These are phyloP conservation scores for Erodium texanum DNA, from an alignment of 441 rosid species.

Conservation along the genomic window DNA sequence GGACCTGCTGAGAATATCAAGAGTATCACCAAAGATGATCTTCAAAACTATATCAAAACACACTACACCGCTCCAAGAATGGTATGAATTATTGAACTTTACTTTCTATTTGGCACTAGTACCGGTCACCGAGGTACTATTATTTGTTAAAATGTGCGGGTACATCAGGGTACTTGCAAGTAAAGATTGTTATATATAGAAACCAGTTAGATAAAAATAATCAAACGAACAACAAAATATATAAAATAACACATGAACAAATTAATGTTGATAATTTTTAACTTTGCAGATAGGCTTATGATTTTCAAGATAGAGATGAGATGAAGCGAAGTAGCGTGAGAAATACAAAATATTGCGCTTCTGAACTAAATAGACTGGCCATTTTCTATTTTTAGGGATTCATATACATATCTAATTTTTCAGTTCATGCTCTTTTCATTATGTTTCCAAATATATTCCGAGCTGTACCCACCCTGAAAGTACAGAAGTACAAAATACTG, in stretches of 20 bases:
- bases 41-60: slow-evolving; percentile 74
- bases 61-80: slow-evolving; percentile 99
- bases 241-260: background rate
- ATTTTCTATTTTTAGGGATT: background rate
- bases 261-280: background rate
- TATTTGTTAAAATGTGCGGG: background rate
- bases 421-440: background rate
- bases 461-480: background rate
- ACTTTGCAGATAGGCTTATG: background rate
- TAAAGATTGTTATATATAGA: background rate
- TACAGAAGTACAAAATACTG: no score
- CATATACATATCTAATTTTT: no score
- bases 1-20: slow-evolving; percentile 84
- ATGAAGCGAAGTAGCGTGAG: background rate
- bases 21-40: slow-evolving; percentile 70
- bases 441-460: background rate
- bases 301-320: background rate
- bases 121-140: background rate
- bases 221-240: background rate
- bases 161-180: background rate
- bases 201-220: no score
- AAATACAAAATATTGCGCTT: background rate
- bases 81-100: slow-evolving; percentile 32
- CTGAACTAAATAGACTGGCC: no score
- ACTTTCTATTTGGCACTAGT: background rate